A percentile compares a stretch with the other conserved stretches of the same genome.
Conservation (phyloP, 257 asterid genomes). For the Salvia hispanica region DNA sequence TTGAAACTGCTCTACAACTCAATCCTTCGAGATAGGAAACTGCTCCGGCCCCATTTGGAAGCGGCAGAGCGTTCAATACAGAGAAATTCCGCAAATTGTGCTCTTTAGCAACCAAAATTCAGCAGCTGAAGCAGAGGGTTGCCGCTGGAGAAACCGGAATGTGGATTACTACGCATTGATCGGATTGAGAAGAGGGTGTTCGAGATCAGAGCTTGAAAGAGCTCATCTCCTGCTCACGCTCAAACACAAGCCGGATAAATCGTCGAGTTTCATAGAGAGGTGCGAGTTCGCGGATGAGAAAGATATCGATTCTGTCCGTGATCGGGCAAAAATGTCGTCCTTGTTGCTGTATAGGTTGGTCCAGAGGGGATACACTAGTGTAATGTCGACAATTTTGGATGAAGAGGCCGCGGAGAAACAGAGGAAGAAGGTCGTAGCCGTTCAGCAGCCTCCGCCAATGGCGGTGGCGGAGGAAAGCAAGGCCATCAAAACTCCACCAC, state of each 20-base stretch:
- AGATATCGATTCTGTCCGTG: conserved; percentile 72
- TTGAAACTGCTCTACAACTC: conserved; percentile 83
- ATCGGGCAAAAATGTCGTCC: conserved; percentile 76
- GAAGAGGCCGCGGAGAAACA: conserved; percentile 72
- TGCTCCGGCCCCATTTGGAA: conserved; percentile 92
- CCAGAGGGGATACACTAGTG: conserved; percentile 72
- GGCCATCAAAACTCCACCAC: conserved; percentile 40
- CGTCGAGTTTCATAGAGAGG: conserved; percentile 66
- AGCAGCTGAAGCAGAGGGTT: conserved; percentile 76
- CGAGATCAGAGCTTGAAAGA: conserved; percentile 79
- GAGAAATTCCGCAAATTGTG: conserved; percentile 84
- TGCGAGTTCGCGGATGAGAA: conserved; percentile 82
- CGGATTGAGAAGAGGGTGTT: conserved; percentile 80
- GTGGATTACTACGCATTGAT: conserved; percentile 81
- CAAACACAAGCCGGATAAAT: conserved; percentile 89
- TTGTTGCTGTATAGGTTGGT: conserved; percentile 78
- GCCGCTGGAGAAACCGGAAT: conserved; percentile 79
- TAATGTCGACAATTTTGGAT: conserved; percentile 65
- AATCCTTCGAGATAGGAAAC: conserved; percentile 66
- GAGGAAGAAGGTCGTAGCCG: conserved; percentile 52
- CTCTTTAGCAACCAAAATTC: conserved; percentile 75
- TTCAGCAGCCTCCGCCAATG: conserved; percentile 35
- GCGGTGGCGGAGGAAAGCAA: conserved; percentile 36
- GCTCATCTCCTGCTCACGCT: conserved; percentile 78
- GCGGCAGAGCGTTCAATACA: conserved; percentile 69